phyloP scores from a whole-genome alignment of 169 alveolate genomes.

The Plasmodium gonderi region DNA sequence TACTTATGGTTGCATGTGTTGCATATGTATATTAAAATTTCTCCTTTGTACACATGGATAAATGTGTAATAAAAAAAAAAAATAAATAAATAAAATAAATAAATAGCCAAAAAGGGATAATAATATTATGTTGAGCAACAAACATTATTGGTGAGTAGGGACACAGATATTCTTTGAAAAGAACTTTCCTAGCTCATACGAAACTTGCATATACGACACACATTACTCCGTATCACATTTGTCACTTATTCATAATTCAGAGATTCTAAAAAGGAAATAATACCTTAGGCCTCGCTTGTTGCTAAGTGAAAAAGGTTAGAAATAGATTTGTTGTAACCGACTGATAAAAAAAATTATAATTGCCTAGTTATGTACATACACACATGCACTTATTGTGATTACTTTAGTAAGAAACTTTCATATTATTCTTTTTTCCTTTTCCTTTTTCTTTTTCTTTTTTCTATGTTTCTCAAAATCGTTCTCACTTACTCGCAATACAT shows the following conservation, averaged over 20 bases:
- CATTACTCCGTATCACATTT: background rate
- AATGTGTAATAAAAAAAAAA: background rate
- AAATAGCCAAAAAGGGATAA: background rate
- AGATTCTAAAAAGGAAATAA: conserved; percentile 4
- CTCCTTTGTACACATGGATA: background rate
- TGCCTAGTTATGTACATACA: background rate
- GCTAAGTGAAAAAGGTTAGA: conserved; percentile 5
- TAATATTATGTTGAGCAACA: background rate
- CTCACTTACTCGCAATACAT: conserved; percentile 10
- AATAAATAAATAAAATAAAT: background rate
- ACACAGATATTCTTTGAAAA: background rate
- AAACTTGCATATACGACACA: background rate
- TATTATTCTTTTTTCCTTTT: background rate
- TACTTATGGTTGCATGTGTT: too few relatives aligned
- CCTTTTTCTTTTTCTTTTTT: background rate
- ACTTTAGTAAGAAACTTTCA: background rate
- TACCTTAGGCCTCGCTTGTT: conserved; percentile 1
- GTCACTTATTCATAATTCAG: background rate
- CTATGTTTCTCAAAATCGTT: background rate
- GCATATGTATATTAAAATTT: background rate
- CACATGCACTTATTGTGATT: background rate
- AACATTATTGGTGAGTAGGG: background rate
- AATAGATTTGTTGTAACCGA: background rate
- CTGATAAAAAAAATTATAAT: background rate
- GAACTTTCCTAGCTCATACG: background rate